These are phyloP conservation scores for Ogataea philodendri DNA, from an alignment of 805 yeast genomes.

Conservation along the genomic window DNA sequence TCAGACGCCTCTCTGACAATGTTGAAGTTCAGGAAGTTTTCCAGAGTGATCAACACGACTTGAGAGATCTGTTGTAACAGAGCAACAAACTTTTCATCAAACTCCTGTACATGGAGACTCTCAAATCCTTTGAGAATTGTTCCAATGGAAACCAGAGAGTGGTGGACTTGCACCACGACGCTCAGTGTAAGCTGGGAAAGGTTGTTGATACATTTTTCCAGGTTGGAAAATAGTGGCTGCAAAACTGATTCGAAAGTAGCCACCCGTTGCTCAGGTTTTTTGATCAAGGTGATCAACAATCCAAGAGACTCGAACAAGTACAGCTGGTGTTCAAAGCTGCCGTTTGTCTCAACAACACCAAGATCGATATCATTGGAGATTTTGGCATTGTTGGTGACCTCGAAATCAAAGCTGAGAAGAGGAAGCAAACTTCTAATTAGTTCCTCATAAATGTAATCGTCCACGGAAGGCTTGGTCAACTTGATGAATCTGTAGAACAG, in stretches of 20 bases:
- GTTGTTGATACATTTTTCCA: slow-evolving; percentile 59
- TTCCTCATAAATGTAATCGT: slow-evolving; percentile 49
- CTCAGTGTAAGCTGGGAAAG: slow-evolving; percentile 38
- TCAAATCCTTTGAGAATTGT: slow-evolving; percentile 87
- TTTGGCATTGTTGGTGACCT: slow-evolving; percentile 33
- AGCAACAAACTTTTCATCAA: slow-evolving; percentile 32
- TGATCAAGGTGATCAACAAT: slow-evolving; percentile 56
- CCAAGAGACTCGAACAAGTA: slow-evolving; percentile 88
- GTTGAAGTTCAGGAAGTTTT: slow-evolving; percentile 63
- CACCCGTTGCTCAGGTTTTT: slow-evolving; percentile 42
- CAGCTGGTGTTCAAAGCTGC: slow-evolving; percentile 74
- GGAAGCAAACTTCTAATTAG: slow-evolving; percentile 61
- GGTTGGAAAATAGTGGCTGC: slow-evolving; percentile 68
- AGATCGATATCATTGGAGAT: slow-evolving; percentile 33
- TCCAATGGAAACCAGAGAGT: slow-evolving; percentile 82
- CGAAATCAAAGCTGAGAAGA: slow-evolving; percentile 61
- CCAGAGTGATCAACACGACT: slow-evolving; percentile 80
- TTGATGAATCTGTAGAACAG: slow-evolving; percentile 80
- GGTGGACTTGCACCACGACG: slow-evolving; percentile 74
- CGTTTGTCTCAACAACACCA: slow-evolving; percentile 47
- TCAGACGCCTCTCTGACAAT: slow-evolving; percentile 81
- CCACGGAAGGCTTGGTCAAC: slow-evolving; percentile 64
- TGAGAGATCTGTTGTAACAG: slow-evolving; percentile 50
- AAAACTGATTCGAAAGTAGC: slow-evolving; percentile 62
- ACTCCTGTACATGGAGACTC: slow-evolving; percentile 27